Percentiles rank a stretch among this genome's conserved stretches.
These are phyloP conservation scores for Parafenestella ontariensis DNA, from an alignment of 2,329 filamentous ascomycete genomes.

Conservation along the genomic window DNA sequence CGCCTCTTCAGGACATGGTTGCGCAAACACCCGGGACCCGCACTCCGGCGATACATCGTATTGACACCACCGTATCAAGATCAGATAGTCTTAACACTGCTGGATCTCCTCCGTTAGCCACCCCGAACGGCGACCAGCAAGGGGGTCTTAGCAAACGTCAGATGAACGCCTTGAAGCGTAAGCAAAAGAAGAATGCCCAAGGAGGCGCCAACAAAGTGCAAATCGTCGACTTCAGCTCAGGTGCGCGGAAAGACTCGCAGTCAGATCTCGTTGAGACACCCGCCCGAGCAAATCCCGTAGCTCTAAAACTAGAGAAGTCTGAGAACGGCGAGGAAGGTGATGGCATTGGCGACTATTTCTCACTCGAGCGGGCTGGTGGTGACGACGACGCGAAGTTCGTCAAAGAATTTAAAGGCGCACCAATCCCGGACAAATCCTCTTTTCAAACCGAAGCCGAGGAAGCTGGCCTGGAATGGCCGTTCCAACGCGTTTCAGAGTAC, in stretches of 20 bases:
- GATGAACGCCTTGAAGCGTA: conserved; percentile 91
- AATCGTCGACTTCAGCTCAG: conserved; percentile 78
- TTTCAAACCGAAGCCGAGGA: conserved; percentile 79
- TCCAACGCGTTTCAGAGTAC: conserved; percentile 91
- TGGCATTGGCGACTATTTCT: conserved; percentile 78
- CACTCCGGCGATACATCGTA: conserved; percentile 51
- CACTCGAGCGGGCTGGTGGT: conserved; percentile 76
- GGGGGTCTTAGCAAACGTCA: conserved; percentile 80
- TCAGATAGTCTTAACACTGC: conserved; percentile 54
- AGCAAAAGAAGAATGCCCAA: conserved; percentile 88
- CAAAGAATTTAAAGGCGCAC: conserved; percentile 90
- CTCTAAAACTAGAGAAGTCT: conserved; percentile 67
- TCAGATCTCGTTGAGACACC: conserved; percentile 63
- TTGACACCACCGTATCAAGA: conserved; percentile 59
- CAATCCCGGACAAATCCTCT: conserved; percentile 82
- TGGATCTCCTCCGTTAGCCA: conserved; percentile 54
- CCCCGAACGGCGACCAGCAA: conserved; percentile 52
- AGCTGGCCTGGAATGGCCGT: conserved; percentile 89
- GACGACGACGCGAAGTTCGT: conserved; percentile 94
- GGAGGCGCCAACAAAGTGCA: conserved; percentile 88
- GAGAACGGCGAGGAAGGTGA: conserved; percentile 63
- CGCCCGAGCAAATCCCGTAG: conserved; percentile 54
- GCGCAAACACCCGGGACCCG: conserved; percentile 47
- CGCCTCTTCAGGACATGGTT: conserved; percentile 66
- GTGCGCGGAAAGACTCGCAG: conserved; percentile 68